A percentile compares a stretch with the other conserved stretches of the same genome.
These are phyloP conservation scores for Yamadazyma endophytica DNA, from an alignment of 805 yeast species.

Conservation along the genomic window DNA sequence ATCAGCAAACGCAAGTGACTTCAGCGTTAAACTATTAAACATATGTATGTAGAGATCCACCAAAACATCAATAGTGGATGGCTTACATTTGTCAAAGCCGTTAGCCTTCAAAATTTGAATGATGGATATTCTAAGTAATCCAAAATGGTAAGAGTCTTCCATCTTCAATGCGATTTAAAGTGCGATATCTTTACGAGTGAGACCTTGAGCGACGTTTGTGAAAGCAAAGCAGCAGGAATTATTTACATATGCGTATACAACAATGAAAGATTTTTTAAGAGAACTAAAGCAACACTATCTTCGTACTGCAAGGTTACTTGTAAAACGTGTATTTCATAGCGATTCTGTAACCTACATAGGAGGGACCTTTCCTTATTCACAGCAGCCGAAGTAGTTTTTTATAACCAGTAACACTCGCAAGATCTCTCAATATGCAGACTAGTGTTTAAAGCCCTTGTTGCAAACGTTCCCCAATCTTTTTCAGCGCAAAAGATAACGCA, in stretches of 20 bases:
- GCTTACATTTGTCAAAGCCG: slow-evolving; percentile 79
- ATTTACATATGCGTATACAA: neutral
- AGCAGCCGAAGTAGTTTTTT: too few species aligned
- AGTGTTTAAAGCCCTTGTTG: slow-evolving; percentile 44
- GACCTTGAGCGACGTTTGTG: too few species aligned
- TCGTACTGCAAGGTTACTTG: too few species aligned
- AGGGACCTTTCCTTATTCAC: too few species aligned
- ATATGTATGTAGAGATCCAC: slow-evolving; percentile 73
- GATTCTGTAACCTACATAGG: too few species aligned
- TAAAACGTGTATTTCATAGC: too few species aligned
- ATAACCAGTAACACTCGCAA: too few species aligned
- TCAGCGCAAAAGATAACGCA: slow-evolving; percentile 85
- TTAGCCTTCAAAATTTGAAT: slow-evolving; percentile 66
- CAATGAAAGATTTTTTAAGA: neutral
- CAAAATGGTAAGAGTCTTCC: slow-evolving; percentile 39
- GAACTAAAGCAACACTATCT: neutral
- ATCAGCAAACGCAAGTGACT: slow-evolving; percentile 48
- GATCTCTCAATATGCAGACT: too few species aligned
- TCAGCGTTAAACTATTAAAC: slow-evolving; percentile 49
- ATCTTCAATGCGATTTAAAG: slow-evolving; percentile 12
- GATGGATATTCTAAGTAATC: slow-evolving; percentile 34
- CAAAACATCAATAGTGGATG: slow-evolving; percentile 66
- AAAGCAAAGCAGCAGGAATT: too few species aligned
- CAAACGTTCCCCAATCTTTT: slow-evolving; percentile 49
- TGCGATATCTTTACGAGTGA: neutral